Percentiles rank a stretch among this genome's conserved stretches.
Evolutionary conservation across 2,329 filamentous ascomycete species (phyloP).

Genomic region (Plectosphaerella plurivora): DNA sequence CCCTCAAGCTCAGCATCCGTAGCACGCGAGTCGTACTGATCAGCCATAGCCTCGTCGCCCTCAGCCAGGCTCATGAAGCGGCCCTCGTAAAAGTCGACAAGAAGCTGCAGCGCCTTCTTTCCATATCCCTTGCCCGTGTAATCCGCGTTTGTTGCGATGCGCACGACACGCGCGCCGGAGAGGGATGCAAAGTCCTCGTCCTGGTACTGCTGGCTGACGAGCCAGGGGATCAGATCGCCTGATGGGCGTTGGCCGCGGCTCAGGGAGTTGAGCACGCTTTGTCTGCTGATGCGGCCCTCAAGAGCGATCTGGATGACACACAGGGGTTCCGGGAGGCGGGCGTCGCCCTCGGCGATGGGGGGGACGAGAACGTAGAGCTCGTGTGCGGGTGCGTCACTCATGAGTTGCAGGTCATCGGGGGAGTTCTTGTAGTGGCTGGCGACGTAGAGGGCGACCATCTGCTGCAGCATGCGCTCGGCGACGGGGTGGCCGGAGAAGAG

Average conservation of each 20-base stretch:
- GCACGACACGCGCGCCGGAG: constrained; percentile 85
- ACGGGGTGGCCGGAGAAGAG: constrained; percentile 90
- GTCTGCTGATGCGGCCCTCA: constrained; percentile 89
- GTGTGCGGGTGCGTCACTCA: constrained; percentile 92
- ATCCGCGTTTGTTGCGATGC: constrained; percentile 95
- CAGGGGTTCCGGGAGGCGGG: constrained; percentile 82
- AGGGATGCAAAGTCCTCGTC: constrained; percentile 93
- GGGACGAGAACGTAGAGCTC: constrained; percentile 93
- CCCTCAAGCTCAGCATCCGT: constrained; percentile 78
- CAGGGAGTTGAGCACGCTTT: constrained; percentile 86
- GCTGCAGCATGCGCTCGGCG: constrained; percentile 93
- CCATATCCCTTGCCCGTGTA: constrained; percentile 93
- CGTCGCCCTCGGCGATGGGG: constrained; percentile 71
- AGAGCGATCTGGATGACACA: constrained; percentile 93
- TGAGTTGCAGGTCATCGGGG: constrained; percentile 94
- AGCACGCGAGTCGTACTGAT: constrained; percentile 64
- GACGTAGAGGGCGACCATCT: constrained; percentile 97
- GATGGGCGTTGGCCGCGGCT: constrained; percentile 84
- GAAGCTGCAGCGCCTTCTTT: constrained; percentile 77
- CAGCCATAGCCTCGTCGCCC: constrained; percentile 47
- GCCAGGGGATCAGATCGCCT: constrained; percentile 94
- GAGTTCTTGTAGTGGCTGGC: constrained; percentile 98
- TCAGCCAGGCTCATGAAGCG: constrained; percentile 85
- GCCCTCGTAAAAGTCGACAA: constrained; percentile 91
- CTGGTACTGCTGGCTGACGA: constrained; percentile 96